A percentile compares a stretch with the other conserved stretches of the same genome.
Evolutionary conservation across 331 rosid genomes (phyloP).

Genomic region (Quercus phellos): DNA sequence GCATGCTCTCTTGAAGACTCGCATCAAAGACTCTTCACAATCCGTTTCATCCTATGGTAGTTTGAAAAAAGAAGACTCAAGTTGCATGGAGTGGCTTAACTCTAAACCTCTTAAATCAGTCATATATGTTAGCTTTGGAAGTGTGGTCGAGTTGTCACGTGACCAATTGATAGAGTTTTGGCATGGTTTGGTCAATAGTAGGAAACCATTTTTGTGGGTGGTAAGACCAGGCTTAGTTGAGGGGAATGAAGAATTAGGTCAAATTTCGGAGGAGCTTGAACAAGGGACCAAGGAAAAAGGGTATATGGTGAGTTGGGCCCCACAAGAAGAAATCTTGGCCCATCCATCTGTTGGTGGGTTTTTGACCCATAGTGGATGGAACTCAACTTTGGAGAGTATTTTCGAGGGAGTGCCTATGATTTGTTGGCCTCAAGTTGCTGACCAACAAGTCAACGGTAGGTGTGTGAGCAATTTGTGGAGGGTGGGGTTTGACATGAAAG

Average conservation of each 20-base stretch:
- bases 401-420: constrained; percentile 28
- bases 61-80: constrained; percentile 28
- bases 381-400: constrained; percentile 37
- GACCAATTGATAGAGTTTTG: constrained; percentile 37
- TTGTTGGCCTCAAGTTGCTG: constrained; percentile 22
- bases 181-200: constrained; percentile 49
- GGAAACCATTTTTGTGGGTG: constrained; percentile 45
- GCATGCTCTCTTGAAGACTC: constrained; percentile 25
- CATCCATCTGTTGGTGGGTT: constrained; percentile 34
- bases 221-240: neutral
- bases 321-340: constrained; percentile 28
- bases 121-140: constrained; percentile 51
- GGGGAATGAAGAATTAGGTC: neutral
- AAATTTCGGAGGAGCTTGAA: neutral
- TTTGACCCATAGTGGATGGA: constrained; percentile 40
- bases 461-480: constrained; percentile 31
- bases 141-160: neutral
- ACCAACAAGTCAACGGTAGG: constrained; percentile 32
- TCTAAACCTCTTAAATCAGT: constrained; percentile 21
- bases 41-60: neutral
- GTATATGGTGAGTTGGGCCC: constrained; percentile 28
- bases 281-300: constrained; percentile 17
- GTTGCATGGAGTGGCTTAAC: constrained; percentile 44
- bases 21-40: too few species aligned
- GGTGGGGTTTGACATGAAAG: constrained; percentile 32